phyloP scores from a whole-genome alignment of 352 stramenopile species.

The Saprolegnia diclina region DNA sequence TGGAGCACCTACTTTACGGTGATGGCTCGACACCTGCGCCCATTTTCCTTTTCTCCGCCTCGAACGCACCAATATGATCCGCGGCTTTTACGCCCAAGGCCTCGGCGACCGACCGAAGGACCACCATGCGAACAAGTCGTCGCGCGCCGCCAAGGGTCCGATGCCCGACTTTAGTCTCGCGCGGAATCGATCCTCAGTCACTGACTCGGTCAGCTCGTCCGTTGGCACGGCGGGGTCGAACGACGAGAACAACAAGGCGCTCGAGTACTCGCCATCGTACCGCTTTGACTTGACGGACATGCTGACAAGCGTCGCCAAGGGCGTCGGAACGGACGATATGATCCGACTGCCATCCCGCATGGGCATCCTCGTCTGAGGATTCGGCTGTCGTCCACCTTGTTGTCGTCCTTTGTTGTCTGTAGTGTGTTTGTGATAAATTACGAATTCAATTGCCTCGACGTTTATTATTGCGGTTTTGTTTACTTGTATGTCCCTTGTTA shows the following conservation, averaged over 20 bases:
- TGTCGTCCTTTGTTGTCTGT: not conserved
- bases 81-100: constrained; percentile 1
- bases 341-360: not conserved
- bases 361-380: not conserved
- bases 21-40: not conserved
- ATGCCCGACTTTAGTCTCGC: constrained; percentile 4
- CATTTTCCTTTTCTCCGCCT: constrained; percentile 1
- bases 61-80: not conserved
- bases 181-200: not conserved
- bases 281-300: not conserved
- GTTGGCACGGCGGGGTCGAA: not conserved
- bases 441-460: not conserved
- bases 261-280: not conserved
- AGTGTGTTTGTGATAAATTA: not conserved
- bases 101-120: not conserved
- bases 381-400: not conserved
- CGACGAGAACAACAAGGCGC: not conserved
- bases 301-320: not conserved
- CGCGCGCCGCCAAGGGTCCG: not conserved
- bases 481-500: no score
- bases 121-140: not conserved
- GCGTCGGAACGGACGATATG: not conserved
- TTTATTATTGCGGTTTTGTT: no score
- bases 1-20: constrained; percentile 3
- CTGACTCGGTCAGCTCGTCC: not conserved